Base-by-base conservation (phyloP, 1,284 basidiomycete species). In the Irpex sp. region DNA sequence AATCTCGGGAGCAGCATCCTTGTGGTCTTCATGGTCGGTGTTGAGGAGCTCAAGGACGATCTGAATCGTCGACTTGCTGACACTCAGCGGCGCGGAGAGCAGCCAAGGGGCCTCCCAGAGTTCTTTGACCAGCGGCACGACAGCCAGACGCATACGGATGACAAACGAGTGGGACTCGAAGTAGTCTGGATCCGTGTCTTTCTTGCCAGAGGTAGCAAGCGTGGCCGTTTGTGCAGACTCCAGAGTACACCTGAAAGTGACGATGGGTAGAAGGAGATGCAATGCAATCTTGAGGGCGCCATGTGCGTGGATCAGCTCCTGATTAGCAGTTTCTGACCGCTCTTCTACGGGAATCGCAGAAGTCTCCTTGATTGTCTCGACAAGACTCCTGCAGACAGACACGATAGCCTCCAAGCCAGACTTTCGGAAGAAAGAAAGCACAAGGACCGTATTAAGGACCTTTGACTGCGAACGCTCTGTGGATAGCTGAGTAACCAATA, bases 61-160 rank as follows among this genome's bases (percentile, higher is more conserved):
- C 59, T 90, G 86, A 6, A 94, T 87, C 55, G 94, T 82, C 54
- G 85, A 80, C 75, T 88, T 83, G 77, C 88, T 86, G 61, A 94
- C 79, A 53, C 83, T 82, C 12, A 90, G 77, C 1, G 93, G 93
- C 0, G 89, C 83, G 0, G 84, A 80, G 5, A 84, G 76, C 0
- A 99, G 79, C 96, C 96, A 99, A 0, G 83, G 71, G 4, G 94
- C 86, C 63, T 88, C 82, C 95, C 96, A 99, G 12, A 95, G 79
- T 7, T 81, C 80, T 28, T 78, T 78, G 5, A 94, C 71, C 9
- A 91, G 71, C 0, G 94, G 90, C 23, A 95, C 75, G 33, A 88
- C 80, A 5, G 84, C 80, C 23, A 87, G 74, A 49, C 97, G 88
- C 66, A 97, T 79, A 64, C 83, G 85, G 63, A 98, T 87, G 57